These are phyloP conservation scores for Eucalyptus melliodora DNA, from an alignment of 345 rosid species.

Conservation along the genomic window DNA sequence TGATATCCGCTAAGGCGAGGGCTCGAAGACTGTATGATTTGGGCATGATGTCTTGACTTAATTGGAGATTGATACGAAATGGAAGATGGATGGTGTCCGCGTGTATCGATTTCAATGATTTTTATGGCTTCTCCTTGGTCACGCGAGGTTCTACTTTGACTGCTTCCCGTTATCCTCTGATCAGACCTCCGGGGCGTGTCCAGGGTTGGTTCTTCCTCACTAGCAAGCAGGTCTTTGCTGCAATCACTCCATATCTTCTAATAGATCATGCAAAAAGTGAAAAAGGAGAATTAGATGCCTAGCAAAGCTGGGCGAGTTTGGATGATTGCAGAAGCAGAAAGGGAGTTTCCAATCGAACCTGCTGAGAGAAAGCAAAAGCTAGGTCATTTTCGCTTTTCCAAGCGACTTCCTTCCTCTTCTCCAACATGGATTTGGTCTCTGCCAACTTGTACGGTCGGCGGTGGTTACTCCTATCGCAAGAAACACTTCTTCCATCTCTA, in stretches of 20 bases:
- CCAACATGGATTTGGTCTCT: conserved; percentile 16
- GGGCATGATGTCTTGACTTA: conserved; percentile 6
- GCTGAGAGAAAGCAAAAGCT: conserved; percentile 46
- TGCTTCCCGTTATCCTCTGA: conserved; percentile 9
- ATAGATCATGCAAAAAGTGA: neutral
- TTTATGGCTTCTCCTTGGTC: conserved; percentile 59
- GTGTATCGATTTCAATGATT: conserved; percentile 62
- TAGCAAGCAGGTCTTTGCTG: neutral
- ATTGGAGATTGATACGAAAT: conserved; percentile 5
- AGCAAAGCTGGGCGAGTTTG: neutral
- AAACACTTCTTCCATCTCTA: conserved; percentile 26
- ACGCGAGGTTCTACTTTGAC: conserved; percentile 36
- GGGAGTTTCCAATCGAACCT: conserved; percentile 13
- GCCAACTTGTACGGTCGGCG: neutral
- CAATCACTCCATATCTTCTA: conserved; percentile 28
- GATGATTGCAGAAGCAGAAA: neutral
- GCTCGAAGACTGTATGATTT: neutral
- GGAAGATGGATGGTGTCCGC: conserved; percentile 11
- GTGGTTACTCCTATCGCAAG: conserved; percentile 15
- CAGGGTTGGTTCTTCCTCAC: conserved; percentile 3
- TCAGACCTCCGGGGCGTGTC: neutral
- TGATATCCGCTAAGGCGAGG: neutral
- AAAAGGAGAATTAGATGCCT: neutral
- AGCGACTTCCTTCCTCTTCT: conserved; percentile 20
- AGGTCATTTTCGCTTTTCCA: conserved; percentile 26